These are phyloP conservation scores for Botryosphaeria agaves DNA, from an alignment of 2,329 filamentous ascomycete genomes.

Conservation along the genomic window DNA sequence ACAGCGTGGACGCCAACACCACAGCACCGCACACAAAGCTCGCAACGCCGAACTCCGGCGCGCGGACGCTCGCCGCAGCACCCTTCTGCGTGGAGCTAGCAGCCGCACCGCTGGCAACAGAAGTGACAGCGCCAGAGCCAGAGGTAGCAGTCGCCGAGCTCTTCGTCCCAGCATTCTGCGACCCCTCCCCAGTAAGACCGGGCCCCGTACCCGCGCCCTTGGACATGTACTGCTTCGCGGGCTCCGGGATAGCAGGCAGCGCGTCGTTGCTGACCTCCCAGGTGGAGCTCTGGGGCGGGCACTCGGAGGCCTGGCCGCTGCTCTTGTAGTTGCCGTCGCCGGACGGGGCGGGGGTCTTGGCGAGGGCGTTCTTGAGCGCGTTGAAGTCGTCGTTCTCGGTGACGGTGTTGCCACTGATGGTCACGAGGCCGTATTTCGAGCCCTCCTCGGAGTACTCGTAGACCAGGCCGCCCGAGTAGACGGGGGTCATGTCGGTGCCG, in stretches of 20 bases:
- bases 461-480: conserved; percentile 91
- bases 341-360: conserved; percentile 29
- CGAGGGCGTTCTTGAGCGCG: conserved; percentile 33
- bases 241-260: conserved; percentile 39
- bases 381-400: conserved; percentile 45
- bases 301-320: conserved; percentile 32
- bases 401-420: conserved; percentile 38
- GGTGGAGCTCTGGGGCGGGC: conserved; percentile 33
- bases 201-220: conserved; percentile 38
- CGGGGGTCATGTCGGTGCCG: conserved; percentile 61
- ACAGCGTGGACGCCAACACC: conserved; percentile 33
- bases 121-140: conserved; percentile 29
- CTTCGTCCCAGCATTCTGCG: conserved; percentile 35
- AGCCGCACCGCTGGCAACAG: conserved; percentile 12
- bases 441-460: conserved; percentile 83
- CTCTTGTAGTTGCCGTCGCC: conserved; percentile 44
- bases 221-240: conserved; percentile 38
- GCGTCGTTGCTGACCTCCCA: conserved; percentile 36
- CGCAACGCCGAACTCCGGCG: conserved; percentile 28
- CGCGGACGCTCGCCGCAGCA: conserved; percentile 25
- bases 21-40: conserved; percentile 34
- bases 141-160: conserved; percentile 31
- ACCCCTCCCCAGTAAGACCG: conserved; percentile 38
- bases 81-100: conserved; percentile 13
- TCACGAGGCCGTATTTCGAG: conserved; percentile 66